phyloP scores from a whole-genome alignment of 2,329 filamentous ascomycete genomes.

The Amylocarpus encephaloides region DNA sequence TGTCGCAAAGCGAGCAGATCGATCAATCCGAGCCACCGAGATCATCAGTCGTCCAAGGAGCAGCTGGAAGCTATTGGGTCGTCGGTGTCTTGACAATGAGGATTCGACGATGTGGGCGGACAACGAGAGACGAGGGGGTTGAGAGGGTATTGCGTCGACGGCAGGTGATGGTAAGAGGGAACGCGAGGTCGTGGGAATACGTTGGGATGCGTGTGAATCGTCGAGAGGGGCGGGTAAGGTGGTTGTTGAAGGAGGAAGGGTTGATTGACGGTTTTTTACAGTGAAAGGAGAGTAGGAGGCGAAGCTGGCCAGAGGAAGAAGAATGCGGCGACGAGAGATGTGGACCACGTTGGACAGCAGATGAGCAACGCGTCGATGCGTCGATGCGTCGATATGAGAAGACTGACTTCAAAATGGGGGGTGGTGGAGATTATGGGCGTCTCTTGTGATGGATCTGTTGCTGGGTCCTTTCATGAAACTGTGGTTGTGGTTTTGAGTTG shows the following conservation, averaged over 20 bases:
- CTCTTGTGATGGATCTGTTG: neutral
- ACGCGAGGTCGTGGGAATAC: neutral
- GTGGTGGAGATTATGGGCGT: neutral
- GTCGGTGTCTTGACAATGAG: conserved; percentile 10
- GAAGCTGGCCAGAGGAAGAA: neutral
- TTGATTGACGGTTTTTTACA: conserved; percentile 7
- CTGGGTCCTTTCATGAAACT: neutral
- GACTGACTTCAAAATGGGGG: conserved; percentile 1
- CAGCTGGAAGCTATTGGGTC: conserved; percentile 5
- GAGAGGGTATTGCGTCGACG: neutral
- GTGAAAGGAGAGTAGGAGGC: conserved; percentile 1
- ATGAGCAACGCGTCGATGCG: neutral
- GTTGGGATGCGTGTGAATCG: neutral
- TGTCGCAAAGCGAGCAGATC: conserved; percentile 26
- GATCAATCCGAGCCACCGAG: conserved; percentile 14
- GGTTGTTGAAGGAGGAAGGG: conserved; percentile 2
- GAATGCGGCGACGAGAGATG: neutral
- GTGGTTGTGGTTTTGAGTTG: neutral
- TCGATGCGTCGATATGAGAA: conserved; percentile 9
- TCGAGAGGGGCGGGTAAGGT: neutral
- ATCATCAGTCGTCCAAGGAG: conserved; percentile 26
- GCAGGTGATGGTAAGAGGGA: neutral
- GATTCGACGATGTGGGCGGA: conserved; percentile 12
- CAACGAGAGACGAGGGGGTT: neutral
- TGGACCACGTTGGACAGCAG: too few relatives aligned